A percentile compares a stretch with the other conserved stretches of the same genome.
Evolutionary conservation across 1,284 basidiomycete genomes (phyloP).

Genomic region (Austropuccinia psidii): DNA sequence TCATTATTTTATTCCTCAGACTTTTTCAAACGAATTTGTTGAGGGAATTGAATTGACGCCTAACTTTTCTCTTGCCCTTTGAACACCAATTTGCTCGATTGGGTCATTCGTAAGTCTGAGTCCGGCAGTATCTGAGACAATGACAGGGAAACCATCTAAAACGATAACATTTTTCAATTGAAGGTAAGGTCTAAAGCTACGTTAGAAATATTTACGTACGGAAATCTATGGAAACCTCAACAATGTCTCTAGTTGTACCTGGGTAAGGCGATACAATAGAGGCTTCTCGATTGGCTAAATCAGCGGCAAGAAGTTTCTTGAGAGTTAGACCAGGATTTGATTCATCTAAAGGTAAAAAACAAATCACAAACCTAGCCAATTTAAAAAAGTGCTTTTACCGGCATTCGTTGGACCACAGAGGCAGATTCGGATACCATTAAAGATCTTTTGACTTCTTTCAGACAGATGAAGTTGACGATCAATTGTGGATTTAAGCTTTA

Average conservation of each 20-base stretch:
- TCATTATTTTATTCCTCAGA: too few species aligned
- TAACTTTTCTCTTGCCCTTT: constrained; percentile 61
- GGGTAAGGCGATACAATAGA: constrained; percentile 78
- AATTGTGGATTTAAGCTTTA: constrained; percentile 45
- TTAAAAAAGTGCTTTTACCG: constrained; percentile 75
- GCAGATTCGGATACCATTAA: constrained; percentile 68
- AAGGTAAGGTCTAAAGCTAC: neutral
- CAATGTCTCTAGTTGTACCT: constrained; percentile 77
- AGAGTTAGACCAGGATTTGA: neutral
- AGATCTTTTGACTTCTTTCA: constrained; percentile 68
- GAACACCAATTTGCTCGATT: constrained; percentile 73
- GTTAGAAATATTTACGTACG: constrained; percentile 45
- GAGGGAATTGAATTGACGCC: constrained; percentile 44
- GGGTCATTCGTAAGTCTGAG: constrained; percentile 62
- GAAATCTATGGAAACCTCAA: constrained; percentile 75
- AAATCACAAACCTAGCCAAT: constrained; percentile 59
- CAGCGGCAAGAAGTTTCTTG: neutral
- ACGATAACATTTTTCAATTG: neutral
- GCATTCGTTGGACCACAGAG: constrained; percentile 86
- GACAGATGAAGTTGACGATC: constrained; percentile 58
- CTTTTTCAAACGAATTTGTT: too few species aligned
- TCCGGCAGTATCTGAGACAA: constrained; percentile 75
- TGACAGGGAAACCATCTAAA: constrained; percentile 60
- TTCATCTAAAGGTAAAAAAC: constrained; percentile 8
- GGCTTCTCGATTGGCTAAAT: constrained; percentile 67